A percentile compares a stretch with the other conserved stretches of the same genome.
Conservation (phyloP, 192 early-diverging fungal genomes). For the Mortierella claussenii region DNA sequence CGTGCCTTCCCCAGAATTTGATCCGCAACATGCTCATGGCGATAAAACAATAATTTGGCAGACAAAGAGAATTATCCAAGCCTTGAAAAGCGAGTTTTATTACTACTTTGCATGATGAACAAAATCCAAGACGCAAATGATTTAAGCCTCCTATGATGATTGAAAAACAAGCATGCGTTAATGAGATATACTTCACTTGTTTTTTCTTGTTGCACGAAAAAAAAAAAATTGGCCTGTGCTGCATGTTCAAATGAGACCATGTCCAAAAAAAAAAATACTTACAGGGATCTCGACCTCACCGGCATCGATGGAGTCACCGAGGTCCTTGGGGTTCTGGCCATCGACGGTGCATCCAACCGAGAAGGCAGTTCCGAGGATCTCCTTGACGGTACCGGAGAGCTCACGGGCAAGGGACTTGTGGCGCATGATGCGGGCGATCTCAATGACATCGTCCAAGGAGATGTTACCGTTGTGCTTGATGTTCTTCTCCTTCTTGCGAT, state of each 20-base stretch:
- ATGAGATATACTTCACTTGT: too few species aligned
- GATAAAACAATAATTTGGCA: too few species aligned
- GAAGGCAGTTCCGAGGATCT: constrained; percentile 95
- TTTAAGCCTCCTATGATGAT: constrained; percentile 50
- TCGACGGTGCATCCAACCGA: constrained; percentile 99
- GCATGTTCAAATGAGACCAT: background rate
- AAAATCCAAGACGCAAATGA: too few species aligned
- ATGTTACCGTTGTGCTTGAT: constrained; percentile 98
- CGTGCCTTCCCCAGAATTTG: too few species aligned
- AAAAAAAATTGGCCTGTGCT: too few species aligned
- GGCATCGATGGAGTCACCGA: constrained; percentile 85
- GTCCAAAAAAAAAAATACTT: constrained; percentile 13
- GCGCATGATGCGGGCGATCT: constrained; percentile 96
- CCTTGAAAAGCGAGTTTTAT: constrained; percentile 41
- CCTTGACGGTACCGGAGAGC: constrained; percentile 94
- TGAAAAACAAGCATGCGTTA: background rate
- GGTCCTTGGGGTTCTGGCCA: constrained; percentile 90
- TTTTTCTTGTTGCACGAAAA: too few species aligned
- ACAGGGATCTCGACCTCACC: constrained; percentile 79
- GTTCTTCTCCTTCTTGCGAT: constrained; percentile 99
- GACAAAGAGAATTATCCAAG: background rate
- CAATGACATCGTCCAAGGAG: constrained; percentile 91
- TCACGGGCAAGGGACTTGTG: constrained; percentile 95
- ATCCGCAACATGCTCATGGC: too few species aligned
- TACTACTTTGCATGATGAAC: constrained; percentile 43